phyloP scores from a whole-genome alignment of 805 yeast genomes.

The Wickerhamiella dianesei region DNA sequence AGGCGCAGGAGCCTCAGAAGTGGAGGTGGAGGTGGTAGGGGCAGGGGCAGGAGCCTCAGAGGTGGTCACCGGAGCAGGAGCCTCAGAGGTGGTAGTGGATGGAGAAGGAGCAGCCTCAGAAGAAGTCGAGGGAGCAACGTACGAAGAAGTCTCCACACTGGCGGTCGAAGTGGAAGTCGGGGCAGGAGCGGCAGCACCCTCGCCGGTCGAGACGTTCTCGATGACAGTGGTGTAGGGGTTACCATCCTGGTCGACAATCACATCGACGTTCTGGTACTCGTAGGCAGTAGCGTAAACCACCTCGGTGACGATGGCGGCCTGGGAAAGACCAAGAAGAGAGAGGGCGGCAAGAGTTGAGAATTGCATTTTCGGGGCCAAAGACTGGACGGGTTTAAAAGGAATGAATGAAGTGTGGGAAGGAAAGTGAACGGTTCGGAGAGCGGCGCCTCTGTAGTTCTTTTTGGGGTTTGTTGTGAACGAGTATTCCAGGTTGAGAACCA shows the following conservation, averaged over 20 bases:
- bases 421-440: neutral
- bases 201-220: constrained; percentile 4
- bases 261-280: constrained; percentile 16
- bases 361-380: neutral
- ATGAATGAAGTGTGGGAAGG: neutral
- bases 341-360: constrained; percentile 1
- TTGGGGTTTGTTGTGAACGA: neutral
- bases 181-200: constrained; percentile 3
- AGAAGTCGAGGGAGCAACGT: neutral
- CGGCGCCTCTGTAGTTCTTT: neutral
- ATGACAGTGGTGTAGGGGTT: constrained; percentile 15
- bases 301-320: constrained; percentile 18
- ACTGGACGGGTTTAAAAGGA: neutral
- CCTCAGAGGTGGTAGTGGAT: constrained; percentile 1
- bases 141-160: neutral
- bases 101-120: constrained; percentile 4
- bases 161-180: constrained; percentile 2
- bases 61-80: constrained; percentile 2
- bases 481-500: neutral
- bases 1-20: constrained; percentile 5
- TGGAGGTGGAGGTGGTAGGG: constrained; percentile 3
- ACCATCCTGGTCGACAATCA: constrained; percentile 17
- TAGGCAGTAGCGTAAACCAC: constrained; percentile 15
- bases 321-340: constrained; percentile 3
- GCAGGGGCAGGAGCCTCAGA: constrained; percentile 4